Base-by-base conservation (phyloP, 2,329 filamentous ascomycete genomes). In the Parascedosporium putredinis region DNA sequence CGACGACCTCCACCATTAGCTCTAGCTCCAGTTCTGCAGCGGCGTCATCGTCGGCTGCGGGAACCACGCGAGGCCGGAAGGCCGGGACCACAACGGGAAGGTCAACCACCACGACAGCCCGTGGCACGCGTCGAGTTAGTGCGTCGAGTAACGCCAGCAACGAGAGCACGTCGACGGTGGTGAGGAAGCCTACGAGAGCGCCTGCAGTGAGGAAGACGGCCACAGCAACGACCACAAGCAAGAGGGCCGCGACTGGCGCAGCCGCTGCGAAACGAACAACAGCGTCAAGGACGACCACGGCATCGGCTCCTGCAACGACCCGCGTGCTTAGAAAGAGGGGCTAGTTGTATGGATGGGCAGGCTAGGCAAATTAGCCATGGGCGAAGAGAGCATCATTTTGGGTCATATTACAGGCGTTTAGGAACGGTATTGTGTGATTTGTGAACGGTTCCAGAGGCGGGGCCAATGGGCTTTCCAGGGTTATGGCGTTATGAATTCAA, bases 71-170 rank as follows among this genome's bases (percentile, higher is more conserved):
- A 14, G 42, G 42, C 14, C 25, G 42, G 42, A 45, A 18, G 23
- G 56, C 55, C 52, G 53, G 62, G 55, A 50, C 62, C 56, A 61
- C 66, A 9, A 55, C 65, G 6, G 58, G 65, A 3, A 56, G 62
- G 9, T 59, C 64, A 69, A 18, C 57, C 60, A n/a, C 67, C 64
- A 46, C 65, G 67, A 23, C 55, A 20, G 45, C 49, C 18, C 18
- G 25, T n/a, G 14, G 14, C 16, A 57, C 55, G 46, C 54, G 54
- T 22, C 73, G 78, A 61, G 64, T 68, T 59, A 86, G 83, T 57
- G 73, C 68, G 55, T 71, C 69, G 50, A 85, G 81, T 60, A 81
- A 81, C 59, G 71, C 76, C 14, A 85, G 81, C 56, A 78, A 83
- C 50, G 72, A 67, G 4, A 86, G 81, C 62, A 76, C 75, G 12